These are phyloP conservation scores for Cladosporium sp. DNA, from an alignment of 2,329 filamentous ascomycete species.

Conservation along the genomic window DNA sequence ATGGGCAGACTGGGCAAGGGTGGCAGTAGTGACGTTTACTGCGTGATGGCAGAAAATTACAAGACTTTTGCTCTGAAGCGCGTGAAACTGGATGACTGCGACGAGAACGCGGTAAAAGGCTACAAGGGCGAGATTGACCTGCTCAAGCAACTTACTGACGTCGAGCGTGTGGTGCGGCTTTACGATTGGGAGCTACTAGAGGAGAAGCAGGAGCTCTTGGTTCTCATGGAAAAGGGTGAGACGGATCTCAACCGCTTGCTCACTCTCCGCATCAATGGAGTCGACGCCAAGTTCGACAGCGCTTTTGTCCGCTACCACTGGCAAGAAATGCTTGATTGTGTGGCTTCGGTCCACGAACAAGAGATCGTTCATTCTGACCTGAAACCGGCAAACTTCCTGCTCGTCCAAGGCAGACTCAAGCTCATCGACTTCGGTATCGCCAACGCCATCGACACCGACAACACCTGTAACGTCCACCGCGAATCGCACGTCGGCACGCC, in stretches of 20 bases:
- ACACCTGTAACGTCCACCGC: constrained; percentile 96
- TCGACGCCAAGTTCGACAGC: constrained; percentile 76
- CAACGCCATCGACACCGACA: constrained; percentile 91
- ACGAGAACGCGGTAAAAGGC: constrained; percentile 77
- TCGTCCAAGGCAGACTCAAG: constrained; percentile 87
- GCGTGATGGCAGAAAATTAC: constrained; percentile 94
- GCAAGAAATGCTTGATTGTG: constrained; percentile 98
- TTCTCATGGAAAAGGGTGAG: constrained; percentile 97
- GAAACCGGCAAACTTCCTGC: constrained; percentile 94
- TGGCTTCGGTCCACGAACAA: constrained; percentile 81
- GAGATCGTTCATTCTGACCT: constrained; percentile 97
- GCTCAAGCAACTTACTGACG: constrained; percentile 74
- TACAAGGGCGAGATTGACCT: constrained; percentile 97
- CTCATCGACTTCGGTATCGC: constrained; percentile 99
- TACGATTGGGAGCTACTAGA: constrained; percentile 93
- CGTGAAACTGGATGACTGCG: constrained; percentile 85
- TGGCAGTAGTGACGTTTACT: constrained; percentile 91
- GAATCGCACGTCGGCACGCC: constrained; percentile 94
- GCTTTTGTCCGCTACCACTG: constrained; percentile 96
- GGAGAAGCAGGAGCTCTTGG: constrained; percentile 81
- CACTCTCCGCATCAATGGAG: constrained; percentile 64
- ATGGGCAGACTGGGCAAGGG: constrained; percentile 89
- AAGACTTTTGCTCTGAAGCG: constrained; percentile 93
- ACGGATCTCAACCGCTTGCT: constrained; percentile 87
- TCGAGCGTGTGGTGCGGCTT: constrained; percentile 86